These are phyloP conservation scores for Talaromyces amestolkiae DNA, from an alignment of 2,329 filamentous ascomycete genomes.

Conservation along the genomic window DNA sequence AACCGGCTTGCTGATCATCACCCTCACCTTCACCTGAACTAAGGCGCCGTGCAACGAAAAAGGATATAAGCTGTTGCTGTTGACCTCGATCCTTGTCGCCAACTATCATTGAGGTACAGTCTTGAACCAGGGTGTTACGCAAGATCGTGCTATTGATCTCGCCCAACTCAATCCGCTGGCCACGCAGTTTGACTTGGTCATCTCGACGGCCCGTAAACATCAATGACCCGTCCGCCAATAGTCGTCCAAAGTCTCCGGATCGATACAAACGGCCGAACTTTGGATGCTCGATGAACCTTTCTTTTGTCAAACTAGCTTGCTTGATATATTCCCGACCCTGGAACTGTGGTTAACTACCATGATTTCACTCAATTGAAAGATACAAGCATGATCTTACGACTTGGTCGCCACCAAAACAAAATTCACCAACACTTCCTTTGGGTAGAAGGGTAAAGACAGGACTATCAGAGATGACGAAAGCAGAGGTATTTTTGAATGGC, in stretches of 20 bases:
- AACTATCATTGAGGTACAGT: conserved; percentile 64
- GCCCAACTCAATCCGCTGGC: conserved; percentile 73
- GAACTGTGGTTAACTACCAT: neutral
- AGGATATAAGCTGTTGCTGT: conserved; percentile 61
- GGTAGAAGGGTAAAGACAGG: conserved; percentile 57
- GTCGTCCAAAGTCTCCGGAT: conserved; percentile 76
- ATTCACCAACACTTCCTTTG: conserved; percentile 71
- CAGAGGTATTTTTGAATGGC: conserved; percentile 72
- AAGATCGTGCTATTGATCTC: conserved; percentile 69
- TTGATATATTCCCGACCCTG: conserved; percentile 67
- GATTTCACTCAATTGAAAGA: neutral
- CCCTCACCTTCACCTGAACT: neutral
- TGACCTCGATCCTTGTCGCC: conserved; percentile 37
- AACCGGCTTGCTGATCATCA: conserved; percentile 8
- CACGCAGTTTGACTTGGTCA: conserved; percentile 77
- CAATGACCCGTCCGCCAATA: conserved; percentile 74
- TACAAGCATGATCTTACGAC: conserved; percentile 50
- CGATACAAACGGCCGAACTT: conserved; percentile 72
- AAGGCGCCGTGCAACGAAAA: conserved; percentile 58
- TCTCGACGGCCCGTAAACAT: conserved; percentile 71
- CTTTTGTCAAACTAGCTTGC: conserved; percentile 58
- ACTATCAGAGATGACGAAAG: conserved; percentile 57
- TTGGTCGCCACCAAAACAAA: conserved; percentile 84
- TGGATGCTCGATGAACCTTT: conserved; percentile 69
- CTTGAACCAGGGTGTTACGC: conserved; percentile 50